phyloP scores from a whole-genome alignment of 2,329 filamentous ascomycete genomes.

The Sporothrix humicola region DNA sequence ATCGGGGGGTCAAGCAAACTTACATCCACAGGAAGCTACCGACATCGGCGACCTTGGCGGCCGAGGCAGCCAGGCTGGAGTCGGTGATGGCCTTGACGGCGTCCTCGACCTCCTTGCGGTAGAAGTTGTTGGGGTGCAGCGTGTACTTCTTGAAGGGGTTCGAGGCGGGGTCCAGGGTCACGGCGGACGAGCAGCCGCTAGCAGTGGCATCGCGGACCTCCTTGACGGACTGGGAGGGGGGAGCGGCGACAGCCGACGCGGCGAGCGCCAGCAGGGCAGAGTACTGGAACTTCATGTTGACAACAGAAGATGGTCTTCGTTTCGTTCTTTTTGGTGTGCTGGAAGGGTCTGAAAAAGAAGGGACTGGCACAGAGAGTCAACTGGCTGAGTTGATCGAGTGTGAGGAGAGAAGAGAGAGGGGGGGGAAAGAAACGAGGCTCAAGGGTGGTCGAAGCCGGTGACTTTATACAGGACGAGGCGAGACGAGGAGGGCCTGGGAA shows the following conservation, averaged over 20 bases:
- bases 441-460: slow-evolving; percentile 17
- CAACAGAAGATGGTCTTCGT: slow-evolving; percentile 5
- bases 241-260: slow-evolving; percentile 45
- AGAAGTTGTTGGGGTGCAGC: slow-evolving; percentile 50
- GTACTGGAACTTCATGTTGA: slow-evolving; percentile 47
- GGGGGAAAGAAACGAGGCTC: slow-evolving; percentile 10
- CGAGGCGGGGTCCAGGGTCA: slow-evolving; percentile 48
- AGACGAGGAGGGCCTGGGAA: neutral
- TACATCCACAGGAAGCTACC: slow-evolving; percentile 51
- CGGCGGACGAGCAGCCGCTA: slow-evolving; percentile 45
- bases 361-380: slow-evolving; percentile 20
- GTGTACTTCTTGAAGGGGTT: slow-evolving; percentile 50
- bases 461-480: slow-evolving; percentile 20
- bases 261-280: slow-evolving; percentile 47
- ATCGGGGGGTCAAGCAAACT: slow-evolving; percentile 34
- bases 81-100: slow-evolving; percentile 44
- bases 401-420: slow-evolving; percentile 23
- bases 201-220: slow-evolving; percentile 41
- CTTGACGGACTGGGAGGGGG: slow-evolving; percentile 40
- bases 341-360: slow-evolving; percentile 19
- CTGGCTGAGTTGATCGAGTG: slow-evolving; percentile 26
- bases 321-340: neutral
- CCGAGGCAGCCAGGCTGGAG: slow-evolving; percentile 42
- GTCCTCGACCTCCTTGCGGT: slow-evolving; percentile 48
- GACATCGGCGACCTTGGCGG: slow-evolving; percentile 47